These are phyloP conservation scores for Pelagophyceae sp. DNA, from an alignment of 352 stramenopile genomes.

Conservation along the genomic window DNA sequence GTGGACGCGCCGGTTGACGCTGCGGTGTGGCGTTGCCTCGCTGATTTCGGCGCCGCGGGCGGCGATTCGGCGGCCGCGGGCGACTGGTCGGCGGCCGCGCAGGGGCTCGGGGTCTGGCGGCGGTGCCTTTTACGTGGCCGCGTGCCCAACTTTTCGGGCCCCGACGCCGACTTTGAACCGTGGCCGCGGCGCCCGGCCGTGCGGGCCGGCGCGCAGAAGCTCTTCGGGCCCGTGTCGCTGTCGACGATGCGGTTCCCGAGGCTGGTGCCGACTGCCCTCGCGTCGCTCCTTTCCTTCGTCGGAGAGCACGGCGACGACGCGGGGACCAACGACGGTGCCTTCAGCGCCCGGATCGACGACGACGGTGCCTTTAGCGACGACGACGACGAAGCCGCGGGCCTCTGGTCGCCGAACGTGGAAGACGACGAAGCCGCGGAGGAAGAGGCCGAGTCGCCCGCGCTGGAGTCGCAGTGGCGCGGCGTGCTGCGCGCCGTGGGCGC, in stretches of 20 bases:
- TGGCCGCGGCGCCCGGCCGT: not conserved
- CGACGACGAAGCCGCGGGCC: too few relatives aligned
- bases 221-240: not conserved
- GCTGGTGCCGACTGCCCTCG: not conserved
- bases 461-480: not conserved
- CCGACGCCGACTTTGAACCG: not conserved
- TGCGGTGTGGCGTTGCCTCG: too few relatives aligned
- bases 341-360: too few relatives aligned
- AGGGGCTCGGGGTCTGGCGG: not conserved
- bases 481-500: not conserved
- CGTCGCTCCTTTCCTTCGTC: not conserved
- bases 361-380: too few relatives aligned
- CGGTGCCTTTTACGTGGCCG: not conserved
- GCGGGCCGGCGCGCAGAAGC: too few relatives aligned
- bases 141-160: not conserved
- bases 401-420: too few relatives aligned
- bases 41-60: too few relatives aligned
- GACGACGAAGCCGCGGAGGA: too few relatives aligned
- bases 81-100: too few relatives aligned
- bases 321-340: not conserved
- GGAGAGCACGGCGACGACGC: not conserved
- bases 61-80: too few relatives aligned
- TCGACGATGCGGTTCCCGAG: not conserved
- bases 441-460: not conserved
- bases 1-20: too few relatives aligned